Base-by-base conservation (phyloP, 345 rosid genomes). In the Eucalyptus victrix region DNA sequence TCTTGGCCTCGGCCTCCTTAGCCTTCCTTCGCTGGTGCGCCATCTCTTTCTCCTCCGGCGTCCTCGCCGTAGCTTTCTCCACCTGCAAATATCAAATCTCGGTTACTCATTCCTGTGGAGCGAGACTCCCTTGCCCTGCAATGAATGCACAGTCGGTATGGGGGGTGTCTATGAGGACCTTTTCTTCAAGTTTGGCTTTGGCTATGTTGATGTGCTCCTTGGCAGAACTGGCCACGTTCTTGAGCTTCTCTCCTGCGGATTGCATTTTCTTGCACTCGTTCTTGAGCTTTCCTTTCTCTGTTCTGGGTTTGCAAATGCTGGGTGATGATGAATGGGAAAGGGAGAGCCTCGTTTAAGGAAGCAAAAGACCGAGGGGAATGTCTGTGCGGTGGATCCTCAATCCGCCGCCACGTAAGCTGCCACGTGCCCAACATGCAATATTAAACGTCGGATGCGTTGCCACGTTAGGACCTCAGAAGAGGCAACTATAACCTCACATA, bases 1-100 rank as follows among this genome's bases (percentile, higher is more conserved):
- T 95, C 89, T 95, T 96, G 28, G 97, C 96, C 86, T 92, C 90
- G 2, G 97, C 97, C 90, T 93, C 99, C 91, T 92, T 95, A 19
- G 94, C 94, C 91, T 95, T 93, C 88, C 96, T 90, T 24, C 90
- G 91, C 92, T 96, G 96, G 76, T 91, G 80, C 21, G 97, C 97
- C 65, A 95, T 89, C 92, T 91, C 90, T 90, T 92, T 95, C 90
- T 95, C 96, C 89, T 96, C 93, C 26, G 51, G 58, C 4, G 96
- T 94, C 91, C 92, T 93, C 1, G 96, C 97, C 87, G 92, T 12
- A 3, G 94, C 92, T 87, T 91, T 95, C 91, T 95, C 95, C 18
- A 90, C 92, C 98, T 88, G 92, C 91, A 69, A 91, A 65, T 56
- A 21, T 44, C 45, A 56, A 56, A 45, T 16, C n/a, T 42, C n/a